These are phyloP conservation scores for Alternaria longipes DNA, from an alignment of 2,329 filamentous ascomycete species.

Conservation along the genomic window DNA sequence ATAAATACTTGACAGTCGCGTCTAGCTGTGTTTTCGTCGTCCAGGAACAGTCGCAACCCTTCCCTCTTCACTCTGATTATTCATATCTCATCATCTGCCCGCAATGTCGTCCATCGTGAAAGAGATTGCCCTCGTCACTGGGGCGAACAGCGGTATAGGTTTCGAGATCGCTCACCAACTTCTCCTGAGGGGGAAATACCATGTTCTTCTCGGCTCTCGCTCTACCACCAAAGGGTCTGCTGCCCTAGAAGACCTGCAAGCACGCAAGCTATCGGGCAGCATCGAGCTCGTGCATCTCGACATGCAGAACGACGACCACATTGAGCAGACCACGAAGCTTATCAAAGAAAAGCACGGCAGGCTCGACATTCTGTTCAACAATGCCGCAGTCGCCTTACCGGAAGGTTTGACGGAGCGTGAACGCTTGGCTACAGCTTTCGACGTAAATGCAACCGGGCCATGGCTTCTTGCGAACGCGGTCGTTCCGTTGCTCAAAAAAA, in stretches of 20 bases:
- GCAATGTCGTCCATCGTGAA: conserved; percentile 32
- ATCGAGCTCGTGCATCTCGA: conserved; percentile 56
- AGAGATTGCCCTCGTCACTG: conserved; percentile 49
- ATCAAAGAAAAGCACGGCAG: conserved; percentile 44
- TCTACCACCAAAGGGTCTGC: conserved; percentile 35
- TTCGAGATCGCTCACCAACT: conserved; percentile 56
- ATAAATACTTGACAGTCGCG: not conserved
- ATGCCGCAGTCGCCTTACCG: conserved; percentile 43
- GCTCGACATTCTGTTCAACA: conserved; percentile 53
- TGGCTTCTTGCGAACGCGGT: conserved; percentile 36
- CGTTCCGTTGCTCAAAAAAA: conserved; percentile 28
- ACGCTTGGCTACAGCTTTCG: conserved; percentile 36
- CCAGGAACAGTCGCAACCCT: not conserved
- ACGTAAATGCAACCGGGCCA: conserved; percentile 43
- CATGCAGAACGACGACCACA: conserved; percentile 54
- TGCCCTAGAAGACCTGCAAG: conserved; percentile 37
- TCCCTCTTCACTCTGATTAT: not conserved
- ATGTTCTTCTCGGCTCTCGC: conserved; percentile 38
- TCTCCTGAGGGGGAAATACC: conserved; percentile 49
- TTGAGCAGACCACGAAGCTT: conserved; percentile 47
- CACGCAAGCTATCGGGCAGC: conserved; percentile 37
- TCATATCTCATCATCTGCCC: not conserved
- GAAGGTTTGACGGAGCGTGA: conserved; percentile 34
- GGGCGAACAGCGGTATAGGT: conserved; percentile 61
- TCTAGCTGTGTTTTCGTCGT: not conserved